These are phyloP conservation scores for Epichloe typhina DNA, from an alignment of 2,329 filamentous ascomycete species.

Conservation along the genomic window DNA sequence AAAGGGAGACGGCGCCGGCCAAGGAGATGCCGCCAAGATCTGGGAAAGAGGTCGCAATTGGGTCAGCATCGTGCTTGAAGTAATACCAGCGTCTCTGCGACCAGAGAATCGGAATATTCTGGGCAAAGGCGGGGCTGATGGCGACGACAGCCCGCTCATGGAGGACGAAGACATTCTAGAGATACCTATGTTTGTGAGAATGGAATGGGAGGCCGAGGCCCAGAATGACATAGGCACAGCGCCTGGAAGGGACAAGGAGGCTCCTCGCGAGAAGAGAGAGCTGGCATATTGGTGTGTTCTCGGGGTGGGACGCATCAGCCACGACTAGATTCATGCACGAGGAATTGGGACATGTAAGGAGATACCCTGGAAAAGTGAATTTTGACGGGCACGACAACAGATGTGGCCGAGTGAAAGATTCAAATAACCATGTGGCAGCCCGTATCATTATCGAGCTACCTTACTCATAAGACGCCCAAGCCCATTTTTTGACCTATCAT, in stretches of 20 bases:
- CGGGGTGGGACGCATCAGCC: constrained; percentile 68
- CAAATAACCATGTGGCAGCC: constrained; percentile 27
- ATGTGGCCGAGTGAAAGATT: constrained; percentile 13
- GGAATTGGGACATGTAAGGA: background rate
- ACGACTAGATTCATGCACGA: constrained; percentile 19
- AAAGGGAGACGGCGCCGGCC: constrained; percentile 28
- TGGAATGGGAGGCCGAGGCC: constrained; percentile 75
- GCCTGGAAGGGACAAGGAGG: constrained; percentile 41
- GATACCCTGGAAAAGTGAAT: constrained; percentile 26
- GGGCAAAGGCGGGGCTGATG: constrained; percentile 21
- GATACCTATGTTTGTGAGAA: constrained; percentile 84
- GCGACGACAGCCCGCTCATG: constrained; percentile 33
- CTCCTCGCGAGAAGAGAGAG: constrained; percentile 66
- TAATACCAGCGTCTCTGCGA: constrained; percentile 52
- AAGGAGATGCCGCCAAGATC: constrained; percentile 82
- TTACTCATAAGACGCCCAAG: constrained; percentile 37
- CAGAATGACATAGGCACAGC: constrained; percentile 49
- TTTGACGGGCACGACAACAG: constrained; percentile 9
- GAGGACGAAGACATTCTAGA: constrained; percentile 59
- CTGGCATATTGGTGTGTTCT: constrained; percentile 93
- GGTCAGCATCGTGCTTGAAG: constrained; percentile 86
- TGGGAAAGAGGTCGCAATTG: constrained; percentile 91
- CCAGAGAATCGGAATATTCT: constrained; percentile 21
- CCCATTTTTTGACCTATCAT: constrained; percentile 23
- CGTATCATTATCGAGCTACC: constrained; percentile 36